Evolutionary conservation across 352 stramenopile species (phyloP).

Genomic region (Phytophthora cryptogea): DNA sequence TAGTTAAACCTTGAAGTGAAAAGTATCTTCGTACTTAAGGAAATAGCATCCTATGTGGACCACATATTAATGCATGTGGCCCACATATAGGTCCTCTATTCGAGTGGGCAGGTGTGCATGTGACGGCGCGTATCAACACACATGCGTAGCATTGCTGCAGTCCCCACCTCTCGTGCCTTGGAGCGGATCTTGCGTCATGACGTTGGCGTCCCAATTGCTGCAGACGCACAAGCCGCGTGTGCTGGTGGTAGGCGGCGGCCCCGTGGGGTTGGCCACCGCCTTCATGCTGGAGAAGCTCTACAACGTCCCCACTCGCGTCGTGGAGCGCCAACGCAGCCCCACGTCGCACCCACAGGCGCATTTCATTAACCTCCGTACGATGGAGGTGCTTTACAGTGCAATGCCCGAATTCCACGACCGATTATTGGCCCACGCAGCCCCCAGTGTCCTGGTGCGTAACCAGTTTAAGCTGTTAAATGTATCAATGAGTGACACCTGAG

Average conservation of each 20-base stretch:
- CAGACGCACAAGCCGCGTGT: slow-evolving; percentile 44
- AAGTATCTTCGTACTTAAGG: slow-evolving; percentile 23
- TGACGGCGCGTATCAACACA: slow-evolving; percentile 24
- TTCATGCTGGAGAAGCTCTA: slow-evolving; percentile 79
- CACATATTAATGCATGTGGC: background rate
- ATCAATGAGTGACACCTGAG: slow-evolving; percentile 6
- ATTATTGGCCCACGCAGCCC: slow-evolving; percentile 60
- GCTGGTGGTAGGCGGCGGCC: slow-evolving; percentile 76
- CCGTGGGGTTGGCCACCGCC: slow-evolving; percentile 67
- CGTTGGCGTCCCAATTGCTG: slow-evolving; percentile 15
- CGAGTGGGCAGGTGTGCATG: slow-evolving; percentile 7
- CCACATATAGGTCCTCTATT: slow-evolving; percentile 18
- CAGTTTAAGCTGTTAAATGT: background rate
- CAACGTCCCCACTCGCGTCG: slow-evolving; percentile 64
- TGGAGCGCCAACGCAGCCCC: slow-evolving; percentile 75
- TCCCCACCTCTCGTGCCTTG: slow-evolving; percentile 5
- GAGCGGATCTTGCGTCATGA: slow-evolving; percentile 9
- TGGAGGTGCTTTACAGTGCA: slow-evolving; percentile 91
- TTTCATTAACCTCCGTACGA: slow-evolving; percentile 94
- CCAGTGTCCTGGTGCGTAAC: slow-evolving; percentile 57
- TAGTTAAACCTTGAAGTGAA: slow-evolving; percentile 26
- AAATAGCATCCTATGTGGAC: no score
- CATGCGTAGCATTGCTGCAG: slow-evolving; percentile 16
- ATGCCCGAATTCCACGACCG: slow-evolving; percentile 78
- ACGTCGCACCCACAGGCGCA: slow-evolving; percentile 94